Evolutionary conservation across 192 early-diverging fungal species (phyloP).

Genomic region (Bifiguratus adelaidae): DNA sequence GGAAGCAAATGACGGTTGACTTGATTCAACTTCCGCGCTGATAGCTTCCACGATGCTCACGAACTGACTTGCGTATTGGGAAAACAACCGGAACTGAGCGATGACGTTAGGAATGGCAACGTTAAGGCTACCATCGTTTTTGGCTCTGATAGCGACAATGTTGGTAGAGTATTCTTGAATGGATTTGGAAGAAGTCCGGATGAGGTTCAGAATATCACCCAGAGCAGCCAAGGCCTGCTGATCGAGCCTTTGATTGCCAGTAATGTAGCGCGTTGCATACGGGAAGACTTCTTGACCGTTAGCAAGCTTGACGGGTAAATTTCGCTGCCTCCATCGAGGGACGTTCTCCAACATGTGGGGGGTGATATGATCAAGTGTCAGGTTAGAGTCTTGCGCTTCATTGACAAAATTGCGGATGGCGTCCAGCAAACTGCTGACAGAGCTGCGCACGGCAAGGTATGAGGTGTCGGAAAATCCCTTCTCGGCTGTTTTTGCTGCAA

Average conservation of each 20-base stretch:
- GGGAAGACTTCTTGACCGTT: not conserved
- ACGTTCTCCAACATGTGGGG: conserved; percentile 5
- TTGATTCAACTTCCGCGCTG: not conserved
- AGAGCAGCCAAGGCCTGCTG: not conserved
- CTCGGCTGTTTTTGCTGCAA: conserved; percentile 56
- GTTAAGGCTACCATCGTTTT: not conserved
- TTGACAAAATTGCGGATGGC: conserved; percentile 55
- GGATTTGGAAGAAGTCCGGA: not conserved
- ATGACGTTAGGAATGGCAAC: conserved; percentile 15
- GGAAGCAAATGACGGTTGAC: not conserved
- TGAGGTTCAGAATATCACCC: not conserved
- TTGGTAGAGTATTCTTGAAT: conserved; percentile 4
- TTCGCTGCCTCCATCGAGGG: not conserved
- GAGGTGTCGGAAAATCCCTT: conserved; percentile 71
- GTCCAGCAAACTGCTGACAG: conserved; percentile 48
- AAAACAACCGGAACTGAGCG: conserved; percentile 20
- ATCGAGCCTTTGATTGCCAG: not conserved
- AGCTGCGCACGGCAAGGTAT: conserved; percentile 44
- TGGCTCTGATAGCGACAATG: not conserved
- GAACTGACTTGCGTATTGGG: conserved; percentile 19
- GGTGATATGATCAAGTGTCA: conserved; percentile 10
- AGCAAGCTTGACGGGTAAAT: not conserved
- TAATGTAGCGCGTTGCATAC: not conserved
- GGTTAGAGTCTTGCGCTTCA: conserved; percentile 44
- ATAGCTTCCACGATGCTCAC: conserved; percentile 18